Evolutionary conservation across 352 stramenopile species (phyloP), one percentile per base, ranked within the genome.

Genomic region (Pythium dissotocum): DNA sequence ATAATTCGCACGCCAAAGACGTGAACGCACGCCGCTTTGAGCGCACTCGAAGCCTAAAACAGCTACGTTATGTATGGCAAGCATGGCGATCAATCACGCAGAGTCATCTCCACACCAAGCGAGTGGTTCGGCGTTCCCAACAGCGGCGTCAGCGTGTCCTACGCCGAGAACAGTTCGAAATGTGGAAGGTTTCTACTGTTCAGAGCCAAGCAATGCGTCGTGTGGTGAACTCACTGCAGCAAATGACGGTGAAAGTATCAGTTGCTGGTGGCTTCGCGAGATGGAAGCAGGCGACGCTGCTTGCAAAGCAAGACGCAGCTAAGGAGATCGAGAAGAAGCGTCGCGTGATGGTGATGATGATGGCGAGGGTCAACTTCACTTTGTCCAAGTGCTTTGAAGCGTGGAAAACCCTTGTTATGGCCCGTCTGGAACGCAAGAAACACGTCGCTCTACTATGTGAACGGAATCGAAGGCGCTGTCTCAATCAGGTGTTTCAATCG

Each of bases 281-380:
- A 24, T 75, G 68, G 68, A 60, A 61, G 35, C 49, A 53, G 32
- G 21, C 16, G 0, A 56, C 44, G 1, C 48, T 55, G 10, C 26
- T n/a, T 8, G 62, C 70, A 35, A 76, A 40, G 10, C 38, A 44
- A 6, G 35, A 35, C n/a, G n/a, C 59, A 6, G 21, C 44, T 26
- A 42, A 54, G 48, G 59, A 79, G 32, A 57, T 13, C 4, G 66
- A 81, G 30, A 77, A 65, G 44, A 72, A 84, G 36, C 71, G 67
- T 42, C 72, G 70, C 30, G 55, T 87, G 21, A 44, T 80, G 51
- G 67, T 70, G 52, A 77, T 85, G 14, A 55, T 86, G 46, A 67
- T 80, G 65, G 61, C 42, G 2, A 82, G 65, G 44, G 52, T 80
- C 38, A 58, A 71, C 59, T 65, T 58, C 38, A 40, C n/a, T 0